Evolutionary conservation across 2,329 filamentous ascomycete genomes (phyloP).

Genomic region (Botrytis hyacinthi): DNA sequence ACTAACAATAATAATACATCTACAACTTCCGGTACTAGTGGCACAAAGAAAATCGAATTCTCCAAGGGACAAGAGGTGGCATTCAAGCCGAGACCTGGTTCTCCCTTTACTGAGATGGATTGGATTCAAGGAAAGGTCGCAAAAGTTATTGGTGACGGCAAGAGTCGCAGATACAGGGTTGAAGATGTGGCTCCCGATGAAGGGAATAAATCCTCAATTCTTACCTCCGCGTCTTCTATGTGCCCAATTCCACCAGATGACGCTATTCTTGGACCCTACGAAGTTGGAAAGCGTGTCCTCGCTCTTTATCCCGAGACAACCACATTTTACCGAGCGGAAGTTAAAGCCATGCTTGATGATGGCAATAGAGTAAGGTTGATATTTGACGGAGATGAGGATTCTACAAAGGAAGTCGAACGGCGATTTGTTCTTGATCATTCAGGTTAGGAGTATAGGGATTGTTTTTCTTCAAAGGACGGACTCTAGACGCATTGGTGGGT

Average conservation of each 20-base stretch:
- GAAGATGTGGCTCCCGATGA: constrained; percentile 76
- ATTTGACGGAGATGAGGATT: constrained; percentile 78
- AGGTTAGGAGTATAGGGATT: constrained; percentile 24
- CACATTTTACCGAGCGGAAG: constrained; percentile 81
- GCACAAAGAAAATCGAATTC: constrained; percentile 53
- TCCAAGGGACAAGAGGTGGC: constrained; percentile 63
- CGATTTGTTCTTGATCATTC: constrained; percentile 73
- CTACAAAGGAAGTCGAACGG: constrained; percentile 71
- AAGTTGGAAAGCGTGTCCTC: constrained; percentile 67
- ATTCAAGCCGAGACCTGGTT: constrained; percentile 58
- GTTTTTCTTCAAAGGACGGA: background rate
- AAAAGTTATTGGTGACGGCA: constrained; percentile 71
- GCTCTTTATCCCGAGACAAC: constrained; percentile 81
- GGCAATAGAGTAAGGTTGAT: constrained; percentile 60
- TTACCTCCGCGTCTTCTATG: constrained; percentile 70
- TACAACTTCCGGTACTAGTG: constrained; percentile 16
- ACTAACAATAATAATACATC: background rate
- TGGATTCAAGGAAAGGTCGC: constrained; percentile 79
- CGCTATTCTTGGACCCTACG: constrained; percentile 59
- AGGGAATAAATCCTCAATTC: constrained; percentile 61
- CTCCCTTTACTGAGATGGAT: constrained; percentile 50
- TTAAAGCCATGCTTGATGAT: constrained; percentile 61
- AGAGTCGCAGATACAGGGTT: constrained; percentile 74
- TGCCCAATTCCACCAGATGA: constrained; percentile 68
- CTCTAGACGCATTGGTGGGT: background rate